These are phyloP conservation scores for Botrytis aclada DNA, from an alignment of 2,329 filamentous ascomycete species.

Conservation along the genomic window DNA sequence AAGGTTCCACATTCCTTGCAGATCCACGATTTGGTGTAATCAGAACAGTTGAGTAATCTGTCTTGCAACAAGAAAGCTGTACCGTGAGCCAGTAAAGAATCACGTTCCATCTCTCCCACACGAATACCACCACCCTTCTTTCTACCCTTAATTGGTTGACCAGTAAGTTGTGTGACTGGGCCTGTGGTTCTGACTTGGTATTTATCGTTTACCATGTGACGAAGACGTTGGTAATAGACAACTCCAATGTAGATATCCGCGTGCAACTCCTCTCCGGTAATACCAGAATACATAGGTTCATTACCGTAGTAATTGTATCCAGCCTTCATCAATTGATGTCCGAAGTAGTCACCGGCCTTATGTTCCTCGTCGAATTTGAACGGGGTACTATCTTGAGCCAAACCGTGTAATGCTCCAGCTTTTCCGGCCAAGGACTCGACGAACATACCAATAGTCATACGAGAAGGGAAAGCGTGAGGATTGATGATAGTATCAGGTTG, in stretches of 20 bases:
- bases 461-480: slow-evolving; percentile 96
- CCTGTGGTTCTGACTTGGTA: slow-evolving; percentile 97
- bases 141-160: slow-evolving; percentile 94
- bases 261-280: slow-evolving; percentile 89
- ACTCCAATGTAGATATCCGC: slow-evolving; percentile 96
- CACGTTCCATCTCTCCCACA: slow-evolving; percentile 98
- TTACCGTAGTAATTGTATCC: slow-evolving; percentile 99
- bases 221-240: slow-evolving; percentile 95
- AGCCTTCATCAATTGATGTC: slow-evolving; percentile 89
- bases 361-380: slow-evolving; percentile 93
- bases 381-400: slow-evolving; percentile 94
- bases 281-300: slow-evolving; percentile 97
- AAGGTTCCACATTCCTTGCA: slow-evolving; percentile 89
- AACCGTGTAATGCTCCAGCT: slow-evolving; percentile 85
- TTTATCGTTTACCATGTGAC: slow-evolving; percentile 99
- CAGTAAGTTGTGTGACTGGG: slow-evolving; percentile 83
- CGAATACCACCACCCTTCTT: slow-evolving; percentile 97
- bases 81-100: slow-evolving; percentile 90
- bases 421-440: slow-evolving; percentile 96
- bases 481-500: slow-evolving; percentile 99
- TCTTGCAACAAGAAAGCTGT: slow-evolving; percentile 94
- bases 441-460: slow-evolving; percentile 99
- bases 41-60: slow-evolving; percentile 93
- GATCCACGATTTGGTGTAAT: slow-evolving; percentile 86
- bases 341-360: slow-evolving; percentile 91